Conservation (phyloP, 2,329 filamentous ascomycete genomes). For the Apiospora aurea region DNA sequence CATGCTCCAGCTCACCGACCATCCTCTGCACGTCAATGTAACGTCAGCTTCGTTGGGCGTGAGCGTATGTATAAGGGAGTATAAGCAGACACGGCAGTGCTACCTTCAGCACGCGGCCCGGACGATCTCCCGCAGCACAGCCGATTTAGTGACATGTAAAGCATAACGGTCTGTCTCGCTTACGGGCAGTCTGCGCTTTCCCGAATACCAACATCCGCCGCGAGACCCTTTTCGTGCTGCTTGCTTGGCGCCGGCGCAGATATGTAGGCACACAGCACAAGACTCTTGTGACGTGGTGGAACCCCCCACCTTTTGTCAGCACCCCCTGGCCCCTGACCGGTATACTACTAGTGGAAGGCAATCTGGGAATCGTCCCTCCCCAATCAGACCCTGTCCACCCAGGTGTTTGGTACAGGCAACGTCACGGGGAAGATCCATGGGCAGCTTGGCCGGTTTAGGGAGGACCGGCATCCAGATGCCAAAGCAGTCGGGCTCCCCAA, state of each 20-base stretch:
- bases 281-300: not conserved
- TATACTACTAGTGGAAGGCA: not conserved
- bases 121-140: not conserved
- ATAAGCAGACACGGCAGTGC: not conserved
- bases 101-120: too few species aligned
- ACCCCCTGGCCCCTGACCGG: not conserved
- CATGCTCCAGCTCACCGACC: not conserved
- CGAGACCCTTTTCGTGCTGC: not conserved
- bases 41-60: not conserved
- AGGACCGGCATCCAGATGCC: slow-evolving; percentile 1
- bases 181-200: not conserved
- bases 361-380: not conserved
- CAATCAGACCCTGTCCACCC: not conserved
- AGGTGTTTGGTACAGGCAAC: slow-evolving; percentile 12
- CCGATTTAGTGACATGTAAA: not conserved
- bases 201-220: too few species aligned
- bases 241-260: not conserved
- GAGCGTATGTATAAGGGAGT: not conserved
- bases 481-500: not conserved
- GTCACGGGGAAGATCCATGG: not conserved
- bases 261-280: too few species aligned
- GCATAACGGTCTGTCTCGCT: too few species aligned
- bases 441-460: not conserved
- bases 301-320: not conserved
- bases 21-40: not conserved